Percentiles rank a stretch among this genome's conserved stretches.
These are phyloP conservation scores for Suillus hirtellus DNA, from an alignment of 768 basidiomycete genomes.

Conservation along the genomic window DNA sequence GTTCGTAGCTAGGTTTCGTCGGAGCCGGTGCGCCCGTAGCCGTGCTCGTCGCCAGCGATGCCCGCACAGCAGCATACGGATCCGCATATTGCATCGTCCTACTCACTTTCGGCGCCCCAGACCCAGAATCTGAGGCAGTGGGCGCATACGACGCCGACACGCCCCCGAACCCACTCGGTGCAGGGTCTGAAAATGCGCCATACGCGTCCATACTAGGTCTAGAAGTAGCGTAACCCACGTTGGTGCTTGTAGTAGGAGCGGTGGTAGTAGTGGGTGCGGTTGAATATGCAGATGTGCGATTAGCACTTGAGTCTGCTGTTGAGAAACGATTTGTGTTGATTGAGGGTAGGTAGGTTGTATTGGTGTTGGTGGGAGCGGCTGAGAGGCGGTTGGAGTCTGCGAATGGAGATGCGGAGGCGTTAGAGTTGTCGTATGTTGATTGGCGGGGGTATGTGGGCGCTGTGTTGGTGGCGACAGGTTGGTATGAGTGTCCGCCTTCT, in stretches of 20 bases:
- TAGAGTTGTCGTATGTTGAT: constrained; percentile 27
- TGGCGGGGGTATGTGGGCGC: constrained; percentile 23
- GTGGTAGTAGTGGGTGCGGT: constrained; percentile 34
- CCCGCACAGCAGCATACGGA: constrained; percentile 81
- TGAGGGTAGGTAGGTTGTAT: not conserved
- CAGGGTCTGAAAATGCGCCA: constrained; percentile 88
- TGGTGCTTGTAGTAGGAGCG: constrained; percentile 17
- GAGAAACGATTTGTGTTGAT: constrained; percentile 27
- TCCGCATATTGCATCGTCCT: constrained; percentile 94
- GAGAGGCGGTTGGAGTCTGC: constrained; percentile 47
- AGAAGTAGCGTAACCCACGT: constrained; percentile 24
- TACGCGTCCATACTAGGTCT: constrained; percentile 84
- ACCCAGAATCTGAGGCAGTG: constrained; percentile 33
- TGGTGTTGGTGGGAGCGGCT: constrained; percentile 20
- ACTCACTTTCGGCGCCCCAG: constrained; percentile 57
- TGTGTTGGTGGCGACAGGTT: constrained; percentile 38
- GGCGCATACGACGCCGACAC: constrained; percentile 36
- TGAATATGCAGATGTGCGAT: constrained; percentile 21
- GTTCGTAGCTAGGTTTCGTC: constrained; percentile 49
- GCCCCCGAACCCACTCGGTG: constrained; percentile 70
- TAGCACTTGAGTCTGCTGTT: constrained; percentile 15
- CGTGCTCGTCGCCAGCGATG: constrained; percentile 43
- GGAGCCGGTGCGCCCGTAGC: constrained; percentile 30
- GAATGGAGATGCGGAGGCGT: constrained; percentile 42
- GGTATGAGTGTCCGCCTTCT: constrained; percentile 39